A percentile compares a stretch with the other conserved stretches of the same genome.
Evolutionary conservation across 176 grass and related monocot genomes (phyloP).

Genomic region (Microstegium vimineum): DNA sequence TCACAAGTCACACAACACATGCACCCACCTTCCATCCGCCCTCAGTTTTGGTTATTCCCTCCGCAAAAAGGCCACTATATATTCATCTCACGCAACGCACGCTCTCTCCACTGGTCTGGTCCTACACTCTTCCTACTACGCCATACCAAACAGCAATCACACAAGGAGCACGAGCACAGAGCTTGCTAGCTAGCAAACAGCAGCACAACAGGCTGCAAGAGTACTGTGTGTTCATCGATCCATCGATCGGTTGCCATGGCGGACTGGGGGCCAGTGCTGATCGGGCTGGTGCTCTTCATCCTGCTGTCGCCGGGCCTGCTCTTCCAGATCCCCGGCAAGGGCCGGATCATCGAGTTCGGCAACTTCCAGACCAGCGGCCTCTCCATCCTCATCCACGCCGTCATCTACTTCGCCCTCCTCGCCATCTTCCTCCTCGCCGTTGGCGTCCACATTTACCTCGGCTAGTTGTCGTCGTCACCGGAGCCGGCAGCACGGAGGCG

Average conservation of each 20-base stretch:
- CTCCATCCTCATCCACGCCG: constrained; percentile 76
- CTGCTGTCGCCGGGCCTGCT: constrained; percentile 79
- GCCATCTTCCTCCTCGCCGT: constrained; percentile 82
- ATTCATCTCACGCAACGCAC: not conserved
- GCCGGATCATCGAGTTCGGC: constrained; percentile 65
- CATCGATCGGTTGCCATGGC: constrained; percentile 24
- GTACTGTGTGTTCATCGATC: not conserved
- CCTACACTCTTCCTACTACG: not conserved
- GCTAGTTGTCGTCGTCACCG: not conserved
- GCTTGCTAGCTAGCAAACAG: too few relatives aligned
- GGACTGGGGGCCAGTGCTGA: constrained; percentile 83
- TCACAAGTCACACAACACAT: not conserved
- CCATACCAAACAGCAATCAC: not conserved
- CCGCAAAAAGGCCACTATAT: not conserved
- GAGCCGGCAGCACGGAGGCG: not conserved
- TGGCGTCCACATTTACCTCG: constrained; percentile 64
- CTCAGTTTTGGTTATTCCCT: not conserved
- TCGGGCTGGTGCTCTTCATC: constrained; percentile 82
- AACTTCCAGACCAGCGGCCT: constrained; percentile 88
- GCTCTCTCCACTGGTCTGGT: not conserved
- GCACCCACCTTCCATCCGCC: not conserved
- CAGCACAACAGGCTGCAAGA: too few relatives aligned
- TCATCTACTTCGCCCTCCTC: constrained; percentile 80
- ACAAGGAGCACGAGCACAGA: not conserved
- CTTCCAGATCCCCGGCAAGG: constrained; percentile 72